Base-by-base conservation (phyloP, 495 filamentous ascomycete species). In the Hyaloscypha bicolor region DNA sequence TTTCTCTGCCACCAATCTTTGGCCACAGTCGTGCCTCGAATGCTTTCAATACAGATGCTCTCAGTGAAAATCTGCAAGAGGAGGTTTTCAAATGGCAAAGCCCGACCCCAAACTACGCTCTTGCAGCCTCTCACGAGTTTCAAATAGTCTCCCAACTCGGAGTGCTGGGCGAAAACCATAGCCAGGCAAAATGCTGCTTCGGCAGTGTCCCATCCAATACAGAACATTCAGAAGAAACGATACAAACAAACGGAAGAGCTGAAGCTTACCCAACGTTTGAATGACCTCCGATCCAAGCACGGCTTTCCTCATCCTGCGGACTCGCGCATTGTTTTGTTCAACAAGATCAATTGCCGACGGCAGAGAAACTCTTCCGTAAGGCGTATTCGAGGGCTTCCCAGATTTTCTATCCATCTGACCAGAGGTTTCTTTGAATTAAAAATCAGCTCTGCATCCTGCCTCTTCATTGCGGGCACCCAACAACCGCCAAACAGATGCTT, bases 221-320 rank as follows among this genome's bases (percentile, higher is more conserved):
- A 56, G 6, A 31, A 9, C 19, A 31, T 25, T 16, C 53, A 25
- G 5, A 56, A 31, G 29, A 56, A 56, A 56, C 2, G 53, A 29
- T 56, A 56, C 16, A 25, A 19, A 25, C 53, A 56, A 30, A 56
- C 9, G 21, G 21, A 56, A 56, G 53, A 56, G 53, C 21, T 56
- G 6, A n/a, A 56, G 53, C 22, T 56, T 6, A 29, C 8, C 9
- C 1, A 30, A 14, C 25, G 53, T 25, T 29, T 31, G 53, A n/a
- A 56, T 25, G 22, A 56, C 2, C 2, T 56, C 22, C 21, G 53
- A 25, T 31, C 16, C 16, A 9, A 31, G 9, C 16, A 56, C 19
- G 53, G 53, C 19, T 56, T 14, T 5, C 5, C 4, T 4, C 53
- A 29, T 56, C 19, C 29, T 12, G 9, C 8, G 9, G 16, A 12